Conservation (phyloP, 768 basidiomycete species). For the Russula olivacea region DNA sequence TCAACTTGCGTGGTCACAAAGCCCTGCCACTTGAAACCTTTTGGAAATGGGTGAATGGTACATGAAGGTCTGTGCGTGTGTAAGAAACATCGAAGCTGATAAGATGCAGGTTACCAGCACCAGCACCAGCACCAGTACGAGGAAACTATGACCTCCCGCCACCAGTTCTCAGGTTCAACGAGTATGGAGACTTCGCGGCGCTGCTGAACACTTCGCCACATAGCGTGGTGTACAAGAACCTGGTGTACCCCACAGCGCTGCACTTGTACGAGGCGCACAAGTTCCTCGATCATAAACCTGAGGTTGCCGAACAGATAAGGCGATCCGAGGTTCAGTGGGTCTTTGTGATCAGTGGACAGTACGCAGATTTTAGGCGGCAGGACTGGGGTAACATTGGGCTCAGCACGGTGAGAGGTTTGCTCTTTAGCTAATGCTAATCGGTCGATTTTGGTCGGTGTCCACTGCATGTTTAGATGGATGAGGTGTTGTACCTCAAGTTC, state of each 20-base stretch:
- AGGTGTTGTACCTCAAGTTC: constrained; percentile 62
- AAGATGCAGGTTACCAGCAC: too few relatives aligned
- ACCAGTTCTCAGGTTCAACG: constrained; percentile 32
- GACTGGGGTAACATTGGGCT: constrained; percentile 56
- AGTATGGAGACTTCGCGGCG: constrained; percentile 33
- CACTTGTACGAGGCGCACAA: constrained; percentile 74
- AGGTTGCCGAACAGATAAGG: constrained; percentile 54
- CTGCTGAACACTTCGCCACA: constrained; percentile 70
- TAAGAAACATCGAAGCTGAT: too few relatives aligned
- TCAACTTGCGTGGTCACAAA: too few relatives aligned
- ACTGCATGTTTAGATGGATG: constrained; percentile 48
- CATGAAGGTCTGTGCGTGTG: too few relatives aligned
- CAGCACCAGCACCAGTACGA: too few relatives aligned
- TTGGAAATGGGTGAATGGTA: too few relatives aligned
- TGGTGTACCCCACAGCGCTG: constrained; percentile 58
- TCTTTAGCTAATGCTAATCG: neutral
- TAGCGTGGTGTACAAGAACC: constrained; percentile 48
- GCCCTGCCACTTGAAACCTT: too few relatives aligned
- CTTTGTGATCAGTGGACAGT: constrained; percentile 30
- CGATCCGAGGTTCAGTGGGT: constrained; percentile 27
- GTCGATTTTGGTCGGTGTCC: neutral
- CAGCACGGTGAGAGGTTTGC: constrained; percentile 39
- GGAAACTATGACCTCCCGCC: neutral
- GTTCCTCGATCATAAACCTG: constrained; percentile 46
- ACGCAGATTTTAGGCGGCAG: constrained; percentile 33